Evolutionary conservation across 768 basidiomycete species (phyloP).

Genomic region (Serpula lacrymans): DNA sequence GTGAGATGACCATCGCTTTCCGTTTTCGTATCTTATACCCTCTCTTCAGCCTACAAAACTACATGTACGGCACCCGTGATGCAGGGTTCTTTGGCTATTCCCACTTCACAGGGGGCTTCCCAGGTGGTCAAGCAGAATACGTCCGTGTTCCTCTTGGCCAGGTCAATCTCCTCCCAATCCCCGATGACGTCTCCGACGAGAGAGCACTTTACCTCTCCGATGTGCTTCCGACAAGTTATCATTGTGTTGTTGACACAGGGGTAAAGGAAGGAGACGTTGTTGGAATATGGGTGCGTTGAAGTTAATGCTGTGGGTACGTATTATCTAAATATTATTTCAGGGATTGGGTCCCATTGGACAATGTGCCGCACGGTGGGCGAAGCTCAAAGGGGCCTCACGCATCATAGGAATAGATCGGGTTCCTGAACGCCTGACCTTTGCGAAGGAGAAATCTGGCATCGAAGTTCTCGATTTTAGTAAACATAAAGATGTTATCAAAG

Average conservation of each 20-base stretch:
- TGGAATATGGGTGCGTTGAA: slow-evolving; percentile 57
- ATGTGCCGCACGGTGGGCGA: slow-evolving; percentile 56
- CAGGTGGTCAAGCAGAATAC: slow-evolving; percentile 75
- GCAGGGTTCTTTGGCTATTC: slow-evolving; percentile 72
- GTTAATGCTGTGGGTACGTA: not conserved
- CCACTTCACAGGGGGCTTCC: slow-evolving; percentile 71
- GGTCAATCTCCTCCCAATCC: slow-evolving; percentile 68
- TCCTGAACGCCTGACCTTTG: slow-evolving; percentile 45
- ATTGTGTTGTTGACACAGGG: slow-evolving; percentile 68
- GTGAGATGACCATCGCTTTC: slow-evolving; percentile 32
- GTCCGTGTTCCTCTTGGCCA: slow-evolving; percentile 69
- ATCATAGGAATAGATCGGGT: slow-evolving; percentile 71
- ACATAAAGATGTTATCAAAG: slow-evolving; percentile 42
- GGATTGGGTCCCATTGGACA: slow-evolving; percentile 68
- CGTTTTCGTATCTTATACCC: not conserved
- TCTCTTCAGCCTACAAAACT: slow-evolving; percentile 41
- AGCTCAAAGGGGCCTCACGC: slow-evolving; percentile 64
- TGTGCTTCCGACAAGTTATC: slow-evolving; percentile 70
- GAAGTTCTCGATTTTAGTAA: slow-evolving; percentile 60
- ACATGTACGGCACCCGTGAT: slow-evolving; percentile 64
- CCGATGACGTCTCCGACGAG: slow-evolving; percentile 63
- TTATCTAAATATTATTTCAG: slow-evolving; percentile 21
- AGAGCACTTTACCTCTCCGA: slow-evolving; percentile 55
- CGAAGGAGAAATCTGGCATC: slow-evolving; percentile 41
- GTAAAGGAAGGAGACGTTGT: slow-evolving; percentile 71